Base-by-base conservation (phyloP, 2,329 filamentous ascomycete species). In the Lecanosticta acicola region DNA sequence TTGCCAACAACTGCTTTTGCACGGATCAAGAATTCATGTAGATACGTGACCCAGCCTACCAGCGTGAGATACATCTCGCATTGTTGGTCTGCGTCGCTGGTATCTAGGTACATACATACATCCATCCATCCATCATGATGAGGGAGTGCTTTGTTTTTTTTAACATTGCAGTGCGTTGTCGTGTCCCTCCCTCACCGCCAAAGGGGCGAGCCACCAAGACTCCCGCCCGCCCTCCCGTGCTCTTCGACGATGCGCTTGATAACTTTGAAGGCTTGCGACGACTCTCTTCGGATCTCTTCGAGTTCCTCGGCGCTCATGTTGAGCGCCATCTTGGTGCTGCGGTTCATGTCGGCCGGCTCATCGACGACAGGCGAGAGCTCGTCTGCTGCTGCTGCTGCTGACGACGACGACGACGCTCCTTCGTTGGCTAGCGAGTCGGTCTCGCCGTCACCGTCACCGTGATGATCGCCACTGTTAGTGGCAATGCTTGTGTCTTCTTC, bases 291-390 rank as follows among this genome's bases (percentile, higher is more conserved):
- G 4, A 50, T 36, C 13, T 32, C 32, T 11, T 48, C 45, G 5
- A 50, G 39, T 19, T 56, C 51, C 2, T 49, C 34, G 26, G 39
- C 32, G 11, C 16, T 51, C 34, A 54, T 16, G 13, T 41, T 38
- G 14, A 56, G 29, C 19, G 45, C 33, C 36, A 56, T 56, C 43
- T 56, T 56, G 10, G 47, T 49, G 1, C 46, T 44, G 11, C 46
- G 45, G 32, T 56, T 56, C 29, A 11, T 11, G 11, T 29, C 11
- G 7, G 24, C 7, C 7, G 24, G 5, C 24, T 29, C 24, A 29
- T n/a, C n/a, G n/a, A n/a, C n/a, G n/a, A n/a, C n/a, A n/a, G n/a
- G n/a, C n/a, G n/a, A n/a, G n/a, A n/a, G n/a, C n/a, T n/a, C n/a
- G 24, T 7, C 5, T 29, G 24, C 24, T 29, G 24, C 24, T 29